Base-by-base conservation (phyloP, 306 rosid species). In the Quercus variabilis region DNA sequence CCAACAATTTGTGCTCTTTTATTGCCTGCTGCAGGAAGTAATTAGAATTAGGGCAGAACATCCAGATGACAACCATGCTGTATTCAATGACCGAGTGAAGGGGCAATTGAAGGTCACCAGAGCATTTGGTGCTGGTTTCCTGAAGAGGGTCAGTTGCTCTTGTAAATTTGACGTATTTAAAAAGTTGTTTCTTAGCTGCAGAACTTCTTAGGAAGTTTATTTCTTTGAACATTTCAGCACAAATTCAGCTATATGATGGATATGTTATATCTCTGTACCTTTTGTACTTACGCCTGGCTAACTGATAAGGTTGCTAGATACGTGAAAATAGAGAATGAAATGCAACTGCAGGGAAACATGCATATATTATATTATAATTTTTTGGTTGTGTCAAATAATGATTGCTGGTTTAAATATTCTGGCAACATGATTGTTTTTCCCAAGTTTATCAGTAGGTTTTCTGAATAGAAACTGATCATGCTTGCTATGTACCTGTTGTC, bases 101-200 rank as follows among this genome's bases (percentile, higher is more conserved):
- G 93, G 91, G 31, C 91, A 87, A 73, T 82, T 90, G 79, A 90
- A 90, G 83, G 93, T 90, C 64, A 90, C 90, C 78, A 85, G 91
- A 80, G 93, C 93, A 21, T 90, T 90, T 74, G 93, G 93, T 73
- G 93, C 93, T 56, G 93, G 93, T 25, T 90, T 90, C 83, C 69
- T 90, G 83, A 90, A 90, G 86, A 85, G 83, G 91, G 93, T 90
- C 81, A 90, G 88, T 83, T 84, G 83, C 78, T 77, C 70, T 79
- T 77, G 59, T 75, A 80, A 82, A 85, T 81, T 83, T 81, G 77
- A 78, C 69, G 73, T 69, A 73, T 83, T 70, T 84, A 76, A 81
- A 56, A 79, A 76, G 19, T 67, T 52, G 12, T 55, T 73, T 35
- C 52, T 67, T 77, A 4, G 65, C 21, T 26, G 20, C 9, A 23